These are phyloP conservation scores for Microsporum ferrugineum DNA, from an alignment of 2,329 filamentous ascomycete genomes.

Conservation along the genomic window DNA sequence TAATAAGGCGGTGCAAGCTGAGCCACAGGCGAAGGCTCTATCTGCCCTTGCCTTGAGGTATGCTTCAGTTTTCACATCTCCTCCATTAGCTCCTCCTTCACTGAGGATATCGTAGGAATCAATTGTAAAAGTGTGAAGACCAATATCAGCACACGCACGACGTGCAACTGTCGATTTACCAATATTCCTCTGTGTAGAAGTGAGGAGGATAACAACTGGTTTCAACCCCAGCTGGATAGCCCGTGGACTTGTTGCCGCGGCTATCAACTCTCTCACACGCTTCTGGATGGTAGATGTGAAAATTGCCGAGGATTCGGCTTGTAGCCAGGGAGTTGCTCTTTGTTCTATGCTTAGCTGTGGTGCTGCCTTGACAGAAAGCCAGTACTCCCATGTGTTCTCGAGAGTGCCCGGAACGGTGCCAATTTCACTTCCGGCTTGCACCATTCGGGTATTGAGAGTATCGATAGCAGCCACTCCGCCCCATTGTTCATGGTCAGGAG, in stretches of 20 bases:
- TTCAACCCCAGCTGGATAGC: constrained; percentile 81
- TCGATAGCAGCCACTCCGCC: constrained; percentile 78
- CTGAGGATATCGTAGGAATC: constrained; percentile 89
- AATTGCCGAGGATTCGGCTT: constrained; percentile 26
- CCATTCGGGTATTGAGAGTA: constrained; percentile 74
- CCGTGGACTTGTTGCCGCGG: constrained; percentile 75
- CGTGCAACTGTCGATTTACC: constrained; percentile 74
- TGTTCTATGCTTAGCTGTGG: constrained; percentile 37
- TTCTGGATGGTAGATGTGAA: constrained; percentile 50
- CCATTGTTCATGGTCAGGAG: constrained; percentile 61
- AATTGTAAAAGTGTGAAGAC: constrained; percentile 76
- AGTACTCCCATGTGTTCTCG: constrained; percentile 77
- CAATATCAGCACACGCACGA: constrained; percentile 74
- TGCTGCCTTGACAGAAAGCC: constrained; percentile 62
- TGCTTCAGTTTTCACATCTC: constrained; percentile 88
- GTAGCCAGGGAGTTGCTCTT: constrained; percentile 27
- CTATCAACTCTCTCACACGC: constrained; percentile 70
- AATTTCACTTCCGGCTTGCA: constrained; percentile 78
- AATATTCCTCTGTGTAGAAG: constrained; percentile 85
- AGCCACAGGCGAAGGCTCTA: constrained; percentile 74
- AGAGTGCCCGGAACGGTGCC: constrained; percentile 66
- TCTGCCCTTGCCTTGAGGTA: constrained; percentile 80
- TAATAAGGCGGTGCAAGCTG: constrained; percentile 72
- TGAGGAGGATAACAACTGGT: constrained; percentile 74
- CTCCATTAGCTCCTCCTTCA: constrained; percentile 75